These are phyloP conservation scores for Phanerodontia chrysosporium DNA, from an alignment of 768 basidiomycete genomes.

Conservation along the genomic window DNA sequence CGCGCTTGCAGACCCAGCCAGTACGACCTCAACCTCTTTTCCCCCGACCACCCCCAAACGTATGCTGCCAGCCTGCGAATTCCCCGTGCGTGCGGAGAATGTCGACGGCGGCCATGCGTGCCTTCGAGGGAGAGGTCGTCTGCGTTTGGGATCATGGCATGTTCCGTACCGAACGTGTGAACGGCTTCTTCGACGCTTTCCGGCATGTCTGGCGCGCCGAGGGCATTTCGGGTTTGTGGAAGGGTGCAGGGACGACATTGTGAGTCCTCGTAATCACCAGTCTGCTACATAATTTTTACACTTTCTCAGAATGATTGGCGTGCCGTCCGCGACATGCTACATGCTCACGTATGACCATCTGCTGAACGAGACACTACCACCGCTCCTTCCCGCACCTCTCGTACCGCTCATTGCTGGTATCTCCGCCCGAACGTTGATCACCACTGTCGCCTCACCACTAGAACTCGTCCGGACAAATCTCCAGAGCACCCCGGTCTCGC, in stretches of 20 bases:
- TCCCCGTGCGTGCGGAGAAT: slow-evolving; percentile 66
- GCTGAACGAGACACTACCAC: slow-evolving; percentile 55
- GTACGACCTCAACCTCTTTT: slow-evolving; percentile 37
- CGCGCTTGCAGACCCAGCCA: slow-evolving; percentile 92
- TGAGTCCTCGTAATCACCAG: slow-evolving; percentile 35
- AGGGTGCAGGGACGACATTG: slow-evolving; percentile 90
- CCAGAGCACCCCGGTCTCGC: slow-evolving; percentile 77
- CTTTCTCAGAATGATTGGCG: slow-evolving; percentile 68
- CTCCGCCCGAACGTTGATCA: slow-evolving; percentile 73
- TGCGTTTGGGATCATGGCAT: slow-evolving; percentile 78
- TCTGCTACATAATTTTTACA: slow-evolving; percentile 11
- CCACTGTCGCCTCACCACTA: slow-evolving; percentile 78
- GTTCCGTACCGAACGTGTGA: slow-evolving; percentile 67
- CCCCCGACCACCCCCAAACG: slow-evolving; percentile 47
- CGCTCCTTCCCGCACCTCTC: slow-evolving; percentile 50
- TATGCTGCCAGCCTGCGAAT: slow-evolving; percentile 67
- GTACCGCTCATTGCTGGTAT: slow-evolving; percentile 81
- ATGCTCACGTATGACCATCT: slow-evolving; percentile 96
- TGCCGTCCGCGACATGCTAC: slow-evolving; percentile 89
- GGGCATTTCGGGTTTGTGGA: slow-evolving; percentile 87
- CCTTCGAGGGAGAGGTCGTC: slow-evolving; percentile 62
- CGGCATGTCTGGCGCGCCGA: slow-evolving; percentile 76
- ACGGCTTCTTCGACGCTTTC: slow-evolving; percentile 84
- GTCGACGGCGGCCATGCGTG: slow-evolving; percentile 57
- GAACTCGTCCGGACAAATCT: slow-evolving; percentile 93